Evolutionary conservation across 371 early-diverging fungal genomes (phyloP), one percentile per base, ranked within the genome.

Genomic region (Umbelopsis sp.): DNA sequence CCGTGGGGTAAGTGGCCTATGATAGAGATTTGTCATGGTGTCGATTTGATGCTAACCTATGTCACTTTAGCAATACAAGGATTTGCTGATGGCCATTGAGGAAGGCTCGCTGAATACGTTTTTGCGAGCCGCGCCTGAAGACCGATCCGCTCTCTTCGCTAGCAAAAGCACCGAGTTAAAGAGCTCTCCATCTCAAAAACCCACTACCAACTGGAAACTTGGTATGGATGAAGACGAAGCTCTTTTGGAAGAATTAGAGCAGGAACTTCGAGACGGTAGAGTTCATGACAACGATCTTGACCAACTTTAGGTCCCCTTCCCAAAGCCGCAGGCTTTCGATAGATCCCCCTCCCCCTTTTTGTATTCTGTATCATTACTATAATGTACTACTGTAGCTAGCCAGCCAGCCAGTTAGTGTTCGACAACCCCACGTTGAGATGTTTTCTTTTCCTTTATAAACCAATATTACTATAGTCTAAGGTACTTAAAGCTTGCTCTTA

Each of bases 201-300:
- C 65, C 24, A 48, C 32, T 6, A 29, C 65, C 18, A 65, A 29
- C 5, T 45, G 48, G 35, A 65, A 20, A 2, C 35, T 35, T 18
- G 38, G 38, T 12, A 18, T 22, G 2, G 80, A 80, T 68, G 82
- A 82, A 69, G 82, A 82, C 65, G 82, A 80, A 50, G 75, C 66
- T 7, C 57, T 82, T 29, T 71, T 82, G 7, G 69, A 70, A 65
- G 71, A 70, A 25, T 62, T 82, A 37, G 82, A 80, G 57, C 51
- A 73, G 41, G 82, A 82, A 22, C 44, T 82, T 16, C 72, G 65
- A 32, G 69, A 73, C 46, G 82, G 80, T 45, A 80, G 74, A 44
- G 38, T 68, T 44, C 32, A 48, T 7, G 25, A 52, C 22, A 44
- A 69, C 11, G 72, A 73, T 63, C 63, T 78, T 50, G 76, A 73